phyloP scores from a whole-genome alignment of 208 protist genomes.

The Herpetomonas tarakana region DNA sequence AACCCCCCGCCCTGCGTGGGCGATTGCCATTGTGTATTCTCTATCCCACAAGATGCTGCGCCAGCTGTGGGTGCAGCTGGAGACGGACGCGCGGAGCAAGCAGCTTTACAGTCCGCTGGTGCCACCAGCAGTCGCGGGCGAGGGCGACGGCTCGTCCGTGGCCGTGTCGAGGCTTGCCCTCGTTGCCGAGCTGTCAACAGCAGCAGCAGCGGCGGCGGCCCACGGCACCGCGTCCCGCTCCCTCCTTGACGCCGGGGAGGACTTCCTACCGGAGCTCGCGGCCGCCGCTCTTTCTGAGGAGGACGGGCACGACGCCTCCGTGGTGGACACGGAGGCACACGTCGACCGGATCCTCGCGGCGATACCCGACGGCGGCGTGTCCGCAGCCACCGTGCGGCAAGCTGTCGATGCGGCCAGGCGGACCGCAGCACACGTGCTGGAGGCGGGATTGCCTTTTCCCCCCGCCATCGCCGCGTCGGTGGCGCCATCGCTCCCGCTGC shows the following conservation, averaged over 20 bases:
- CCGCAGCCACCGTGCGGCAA: too few relatives aligned
- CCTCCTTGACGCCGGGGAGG: neutral
- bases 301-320: too few relatives aligned
- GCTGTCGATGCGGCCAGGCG: too few relatives aligned
- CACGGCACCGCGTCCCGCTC: neutral
- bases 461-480: slow-evolving; percentile 6
- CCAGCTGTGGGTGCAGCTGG: neutral
- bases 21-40: neutral
- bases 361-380: too few relatives aligned
- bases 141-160: neutral
- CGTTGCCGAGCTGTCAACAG: neutral
- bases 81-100: neutral
- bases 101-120: neutral
- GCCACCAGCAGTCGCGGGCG: too few relatives aligned
- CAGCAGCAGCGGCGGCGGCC: neutral
- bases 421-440: too few relatives aligned
- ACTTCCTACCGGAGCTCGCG: neutral
- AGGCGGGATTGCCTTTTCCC: too few relatives aligned
- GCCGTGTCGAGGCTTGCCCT: neutral
- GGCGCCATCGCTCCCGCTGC: slow-evolving; percentile 10
- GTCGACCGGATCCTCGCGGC: too few relatives aligned
- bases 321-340: too few relatives aligned
- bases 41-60: neutral
- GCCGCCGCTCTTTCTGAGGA: too few relatives aligned
- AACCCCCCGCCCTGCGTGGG: neutral